phyloP scores from a whole-genome alignment of 306 rosid genomes.

The Dicorynia guianensis region DNA sequence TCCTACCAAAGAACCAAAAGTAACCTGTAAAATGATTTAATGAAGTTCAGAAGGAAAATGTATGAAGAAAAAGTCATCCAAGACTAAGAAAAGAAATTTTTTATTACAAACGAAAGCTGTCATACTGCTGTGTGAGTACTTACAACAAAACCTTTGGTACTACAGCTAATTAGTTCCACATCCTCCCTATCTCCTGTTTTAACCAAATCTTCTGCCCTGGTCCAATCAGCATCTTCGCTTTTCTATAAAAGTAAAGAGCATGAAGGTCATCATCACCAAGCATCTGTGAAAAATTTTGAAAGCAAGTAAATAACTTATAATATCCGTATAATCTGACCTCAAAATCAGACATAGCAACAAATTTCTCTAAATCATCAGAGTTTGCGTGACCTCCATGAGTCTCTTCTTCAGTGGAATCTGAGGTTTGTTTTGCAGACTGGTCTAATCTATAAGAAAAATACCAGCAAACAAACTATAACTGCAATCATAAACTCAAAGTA shows the following conservation, averaged over 20 bases:
- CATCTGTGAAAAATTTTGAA: slow-evolving; percentile 19
- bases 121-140: slow-evolving; percentile 49
- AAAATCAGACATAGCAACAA: slow-evolving; percentile 47
- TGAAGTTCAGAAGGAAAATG: slow-evolving; percentile 41
- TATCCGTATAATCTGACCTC: slow-evolving; percentile 60
- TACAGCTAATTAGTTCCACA: slow-evolving; percentile 84
- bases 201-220: slow-evolving; percentile 65
- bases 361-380: slow-evolving; percentile 45
- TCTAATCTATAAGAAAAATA: slow-evolving; percentile 66
- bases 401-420: slow-evolving; percentile 46
- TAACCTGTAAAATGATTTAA: slow-evolving; percentile 69
- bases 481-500: slow-evolving; percentile 39
- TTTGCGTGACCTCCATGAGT: slow-evolving; percentile 35
- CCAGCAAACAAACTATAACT: slow-evolving; percentile 40
- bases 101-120: slow-evolving; percentile 6
- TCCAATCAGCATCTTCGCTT: slow-evolving; percentile 78
- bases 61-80: slow-evolving; percentile 29
- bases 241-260: slow-evolving; percentile 50
- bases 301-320: slow-evolving; percentile 24
- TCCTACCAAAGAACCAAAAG: slow-evolving; percentile 88
- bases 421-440: slow-evolving; percentile 49
- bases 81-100: slow-evolving; percentile 4
- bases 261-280: slow-evolving; percentile 34
- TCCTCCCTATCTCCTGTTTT: slow-evolving; percentile 67
- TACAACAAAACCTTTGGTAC: slow-evolving; percentile 84